phyloP scores from a whole-genome alignment of 1,284 basidiomycete genomes.

The Porphyrellus sp. region DNA sequence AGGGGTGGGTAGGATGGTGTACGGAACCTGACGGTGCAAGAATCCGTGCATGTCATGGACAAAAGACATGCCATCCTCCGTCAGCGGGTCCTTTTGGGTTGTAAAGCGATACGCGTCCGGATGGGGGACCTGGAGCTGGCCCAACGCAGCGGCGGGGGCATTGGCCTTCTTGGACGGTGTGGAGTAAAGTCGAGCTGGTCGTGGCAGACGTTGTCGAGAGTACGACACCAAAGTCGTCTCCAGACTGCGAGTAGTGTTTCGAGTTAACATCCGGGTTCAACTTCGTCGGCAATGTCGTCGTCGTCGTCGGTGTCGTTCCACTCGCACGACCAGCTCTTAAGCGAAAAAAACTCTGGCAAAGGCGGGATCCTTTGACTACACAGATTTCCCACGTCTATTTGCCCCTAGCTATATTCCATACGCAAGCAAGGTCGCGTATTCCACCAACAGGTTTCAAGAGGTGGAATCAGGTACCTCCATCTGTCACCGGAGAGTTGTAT shows the following conservation, averaged over 20 bases:
- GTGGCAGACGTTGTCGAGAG: slow-evolving; percentile 61
- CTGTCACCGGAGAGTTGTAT: too few relatives aligned
- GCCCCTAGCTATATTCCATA: too few relatives aligned
- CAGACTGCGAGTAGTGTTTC: slow-evolving; percentile 43
- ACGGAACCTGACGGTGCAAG: slow-evolving; percentile 44
- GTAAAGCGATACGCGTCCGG: slow-evolving; percentile 41
- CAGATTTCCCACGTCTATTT: slow-evolving; percentile 17
- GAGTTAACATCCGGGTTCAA: slow-evolving; percentile 41
- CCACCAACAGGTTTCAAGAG: too few relatives aligned
- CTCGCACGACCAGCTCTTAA: slow-evolving; percentile 19
- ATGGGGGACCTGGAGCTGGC: slow-evolving; percentile 36
- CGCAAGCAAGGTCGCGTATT: too few relatives aligned
- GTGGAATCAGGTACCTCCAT: too few relatives aligned
- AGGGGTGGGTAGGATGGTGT: slow-evolving; percentile 63
- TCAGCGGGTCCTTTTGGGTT: slow-evolving; percentile 21
- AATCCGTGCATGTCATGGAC: slow-evolving; percentile 44
- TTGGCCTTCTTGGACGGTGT: slow-evolving; percentile 52
- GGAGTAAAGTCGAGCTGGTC: slow-evolving; percentile 65
- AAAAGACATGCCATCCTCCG: slow-evolving; percentile 22
- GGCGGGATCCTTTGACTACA: not conserved
- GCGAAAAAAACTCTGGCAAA: slow-evolving; percentile 7
- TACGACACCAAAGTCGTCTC: slow-evolving; percentile 62
- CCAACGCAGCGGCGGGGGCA: slow-evolving; percentile 49
- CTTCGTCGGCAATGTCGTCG: slow-evolving; percentile 5
- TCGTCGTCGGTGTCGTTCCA: slow-evolving; percentile 10